phyloP scores from a whole-genome alignment of 1,284 basidiomycete genomes.

The Apiotrichum veenhuisii region DNA sequence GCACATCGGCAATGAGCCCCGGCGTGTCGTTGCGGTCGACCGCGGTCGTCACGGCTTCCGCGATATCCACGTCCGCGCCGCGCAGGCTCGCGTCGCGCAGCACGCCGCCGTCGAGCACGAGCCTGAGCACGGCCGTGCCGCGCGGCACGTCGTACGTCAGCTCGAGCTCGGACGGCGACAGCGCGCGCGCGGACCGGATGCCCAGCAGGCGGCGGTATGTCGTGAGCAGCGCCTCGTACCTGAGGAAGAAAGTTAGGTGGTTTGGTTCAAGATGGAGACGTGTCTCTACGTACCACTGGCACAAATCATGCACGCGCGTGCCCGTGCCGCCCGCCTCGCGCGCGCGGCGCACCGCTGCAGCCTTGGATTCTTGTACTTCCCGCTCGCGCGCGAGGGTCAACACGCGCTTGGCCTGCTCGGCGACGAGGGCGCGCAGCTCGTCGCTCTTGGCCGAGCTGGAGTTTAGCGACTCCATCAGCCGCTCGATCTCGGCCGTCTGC shows the following conservation, averaged over 20 bases:
- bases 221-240: slow-evolving; percentile 64
- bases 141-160: slow-evolving; percentile 57
- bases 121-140: slow-evolving; percentile 25
- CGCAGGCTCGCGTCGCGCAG: slow-evolving; percentile 25
- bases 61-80: slow-evolving; percentile 54
- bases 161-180: slow-evolving; percentile 68
- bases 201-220: slow-evolving; percentile 62
- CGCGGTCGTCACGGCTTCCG: slow-evolving; percentile 61
- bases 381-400: slow-evolving; percentile 63
- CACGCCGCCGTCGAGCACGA: slow-evolving; percentile 35
- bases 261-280: slow-evolving; percentile 22
- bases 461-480: slow-evolving; percentile 60
- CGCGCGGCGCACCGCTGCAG: slow-evolving; percentile 52
- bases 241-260: slow-evolving; percentile 48
- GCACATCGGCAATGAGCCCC: slow-evolving; percentile 64
- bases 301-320: slow-evolving; percentile 45
- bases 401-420: slow-evolving; percentile 57
- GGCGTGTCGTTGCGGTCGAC: slow-evolving; percentile 66
- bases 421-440: slow-evolving; percentile 57
- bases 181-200: slow-evolving; percentile 59
- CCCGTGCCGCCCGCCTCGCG: slow-evolving; percentile 55
- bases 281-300: slow-evolving; percentile 46
- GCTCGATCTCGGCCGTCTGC: slow-evolving; percentile 69
- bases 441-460: slow-evolving; percentile 54
- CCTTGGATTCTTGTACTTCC: slow-evolving; percentile 65